These are phyloP conservation scores for Pseudogymnoascus sp. DNA, from an alignment of 2,329 filamentous ascomycete genomes.

Conservation along the genomic window DNA sequence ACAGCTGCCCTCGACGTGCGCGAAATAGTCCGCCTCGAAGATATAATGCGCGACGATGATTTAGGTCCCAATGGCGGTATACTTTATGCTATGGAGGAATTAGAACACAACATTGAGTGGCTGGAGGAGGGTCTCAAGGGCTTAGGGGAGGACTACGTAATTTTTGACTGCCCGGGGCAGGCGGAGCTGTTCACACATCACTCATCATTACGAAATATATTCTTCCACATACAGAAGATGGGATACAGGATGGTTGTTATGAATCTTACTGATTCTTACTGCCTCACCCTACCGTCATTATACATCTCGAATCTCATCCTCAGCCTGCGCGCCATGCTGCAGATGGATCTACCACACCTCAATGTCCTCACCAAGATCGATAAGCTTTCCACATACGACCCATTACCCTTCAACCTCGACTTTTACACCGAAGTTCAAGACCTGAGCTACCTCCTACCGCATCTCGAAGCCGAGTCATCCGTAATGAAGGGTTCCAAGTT, in stretches of 20 bases:
- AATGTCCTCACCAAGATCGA: constrained; percentile 98
- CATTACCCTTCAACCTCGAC: constrained; percentile 88
- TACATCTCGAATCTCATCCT: constrained; percentile 93
- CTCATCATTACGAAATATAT: constrained; percentile 81
- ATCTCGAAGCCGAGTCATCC: constrained; percentile 71
- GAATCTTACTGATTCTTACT: constrained; percentile 90
- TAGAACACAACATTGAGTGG: constrained; percentile 93
- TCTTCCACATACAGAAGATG: constrained; percentile 81
- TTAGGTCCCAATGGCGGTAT: constrained; percentile 90
- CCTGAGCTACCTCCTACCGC: constrained; percentile 72
- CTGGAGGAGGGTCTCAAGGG: constrained; percentile 72
- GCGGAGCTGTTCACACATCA: constrained; percentile 97
- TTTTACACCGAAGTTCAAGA: constrained; percentile 98
- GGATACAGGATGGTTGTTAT: constrained; percentile 92
- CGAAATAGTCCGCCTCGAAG: constrained; percentile 79
- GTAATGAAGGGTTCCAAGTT: constrained; percentile 67
- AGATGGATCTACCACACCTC: constrained; percentile 92
- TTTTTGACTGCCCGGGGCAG: constrained; percentile 95
- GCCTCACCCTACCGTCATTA: constrained; percentile 83
- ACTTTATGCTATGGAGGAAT: constrained; percentile 86
- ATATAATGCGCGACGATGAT: constrained; percentile 87
- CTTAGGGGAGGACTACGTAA: constrained; percentile 79
- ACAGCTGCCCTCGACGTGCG: constrained; percentile 86
- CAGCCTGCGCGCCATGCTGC: constrained; percentile 90
- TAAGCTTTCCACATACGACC: constrained; percentile 76